Base-by-base conservation (phyloP, 352 stramenopile genomes). In the Peronosclerospora sorghi region DNA sequence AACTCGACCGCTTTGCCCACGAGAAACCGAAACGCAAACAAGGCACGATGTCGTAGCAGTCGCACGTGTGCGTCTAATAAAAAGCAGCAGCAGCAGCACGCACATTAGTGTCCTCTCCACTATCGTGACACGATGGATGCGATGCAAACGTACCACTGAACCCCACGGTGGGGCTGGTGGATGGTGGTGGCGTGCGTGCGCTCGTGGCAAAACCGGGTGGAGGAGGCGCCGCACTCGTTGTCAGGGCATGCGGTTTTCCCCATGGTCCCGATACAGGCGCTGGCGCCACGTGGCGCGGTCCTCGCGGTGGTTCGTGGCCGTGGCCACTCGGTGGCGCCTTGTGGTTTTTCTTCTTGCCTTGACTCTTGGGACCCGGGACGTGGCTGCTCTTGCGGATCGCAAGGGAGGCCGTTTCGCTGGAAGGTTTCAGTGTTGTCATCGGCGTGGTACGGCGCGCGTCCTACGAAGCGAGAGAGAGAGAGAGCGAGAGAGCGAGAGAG, bases 21-120 rank as follows among this genome's bases (percentile, higher is more conserved):
- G 26, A 87, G 59, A 50, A 80, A 88, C 26, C 76, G 73, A 62
- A 87, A 91, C 13, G 72, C 76, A 49, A 87, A 91, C 26, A 91
- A 56, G 18, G 73, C 62, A 32, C 79, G 79, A 54, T 91, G 79
- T 38, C 79, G 75, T 18, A 91, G 49, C 19, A 86, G 50, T 17
- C 79, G 64, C 51, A 85, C 57, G 28, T 88, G 66, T 17, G 59
- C 59, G 12, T 80, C 73, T 86, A 50, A 6, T 35, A 21, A 17
- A 42, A 29, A 24, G 4, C 17, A 24, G 9, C 23, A 6, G 8
- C 14, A 2, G 6, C 6, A 1, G 18, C 8, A 35, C 15, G 2
- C 2, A n/a, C 21, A 26, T 23, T 24, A 14, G 46, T 42, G 41
- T 41, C 3, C 53, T 27, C 13, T 32, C 36, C 32, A 4, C 20